Evolutionary conservation across 163 green algal genomes (phyloP), one percentile per base, ranked within the genome.

Genomic region (Chlorella variabilis): DNA sequence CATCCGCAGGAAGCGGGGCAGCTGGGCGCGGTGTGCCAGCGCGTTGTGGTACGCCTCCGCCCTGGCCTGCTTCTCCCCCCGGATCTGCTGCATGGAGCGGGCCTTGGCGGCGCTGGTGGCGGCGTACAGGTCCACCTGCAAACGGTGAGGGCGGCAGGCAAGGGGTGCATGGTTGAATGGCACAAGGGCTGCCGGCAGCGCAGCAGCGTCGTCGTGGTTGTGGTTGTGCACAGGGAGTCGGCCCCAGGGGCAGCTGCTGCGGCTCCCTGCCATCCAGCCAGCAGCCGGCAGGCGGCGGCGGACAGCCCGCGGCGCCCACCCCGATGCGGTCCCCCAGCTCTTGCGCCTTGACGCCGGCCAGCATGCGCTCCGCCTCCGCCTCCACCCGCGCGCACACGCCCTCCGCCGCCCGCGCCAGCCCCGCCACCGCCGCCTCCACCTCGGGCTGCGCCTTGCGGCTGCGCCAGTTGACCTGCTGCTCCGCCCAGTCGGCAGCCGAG

Each of bases 321-420:
- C 75, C 75, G 23, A 73, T 81, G 58, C 41, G 39, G 75, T 81
- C 75, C 0, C 36, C 38, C 75, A 81, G 75, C 59, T 81, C 75
- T 0, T 15, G 6, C 6, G 58, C 20, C 58, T 45, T 51, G 39
- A 71, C 75, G 51, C 36, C 63, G 59, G 38, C 58, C 59, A 48
- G 39, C 33, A 45, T 36, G 29, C 36, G 56, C 34, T 39, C 59
- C 0, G 75, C 75, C n/a, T 31, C 20, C 7, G 75, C 59, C n/a
- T 81, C 75, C 20, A 71, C 75, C 59, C 15, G 29, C 59, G 34
- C 34, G 34, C 34, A 66, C 23, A 33, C 75, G 1, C n/a, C 75
- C 59, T 73, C 58, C 20, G 75, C 41, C 29, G 23, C 29, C 8
- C 29, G 58, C 20, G 33, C 75, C 58, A 71, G 58, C 39, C 34